A percentile compares a stretch with the other conserved stretches of the same genome.
phyloP scores from a whole-genome alignment of 1,284 basidiomycete genomes.

The Ustilago curta region DNA sequence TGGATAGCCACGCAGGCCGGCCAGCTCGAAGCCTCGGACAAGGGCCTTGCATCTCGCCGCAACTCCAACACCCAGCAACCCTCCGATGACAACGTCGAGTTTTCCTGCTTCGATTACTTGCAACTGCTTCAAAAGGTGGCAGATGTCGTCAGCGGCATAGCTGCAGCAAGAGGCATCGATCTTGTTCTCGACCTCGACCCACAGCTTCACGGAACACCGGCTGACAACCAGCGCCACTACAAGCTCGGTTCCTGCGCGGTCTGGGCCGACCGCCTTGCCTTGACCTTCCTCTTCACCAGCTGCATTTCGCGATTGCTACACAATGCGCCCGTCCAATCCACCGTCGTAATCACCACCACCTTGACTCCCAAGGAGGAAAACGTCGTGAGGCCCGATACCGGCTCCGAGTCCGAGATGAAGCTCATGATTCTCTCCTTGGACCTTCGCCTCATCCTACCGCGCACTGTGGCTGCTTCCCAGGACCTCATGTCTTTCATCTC shows the following conservation, averaged over 20 bases:
- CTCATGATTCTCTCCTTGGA: conserved; percentile 38
- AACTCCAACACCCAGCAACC: conserved; percentile 18
- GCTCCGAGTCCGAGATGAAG: conserved; percentile 19
- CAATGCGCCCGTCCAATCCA: conserved; percentile 25
- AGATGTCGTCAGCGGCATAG: conserved; percentile 54
- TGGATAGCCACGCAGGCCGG: conserved; percentile 43
- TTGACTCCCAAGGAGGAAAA: conserved; percentile 29
- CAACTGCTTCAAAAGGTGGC: conserved; percentile 51
- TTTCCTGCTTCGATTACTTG: conserved; percentile 43
- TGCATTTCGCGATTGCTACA: conserved; percentile 38
- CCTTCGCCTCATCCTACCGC: conserved; percentile 30
- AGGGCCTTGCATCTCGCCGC: conserved; percentile 7
- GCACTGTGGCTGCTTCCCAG: conserved; percentile 2
- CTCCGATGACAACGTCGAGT: conserved; percentile 18
- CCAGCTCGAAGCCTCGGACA: conserved; percentile 11
- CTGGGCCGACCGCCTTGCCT: conserved; percentile 32
- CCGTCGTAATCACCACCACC: conserved; percentile 22
- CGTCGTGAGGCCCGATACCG: conserved; percentile 1
- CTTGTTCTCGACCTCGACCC: conserved; percentile 46
- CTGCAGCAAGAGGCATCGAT: conserved; percentile 51
- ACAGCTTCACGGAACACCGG: conserved; percentile 19
- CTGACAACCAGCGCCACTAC: conserved; percentile 24
- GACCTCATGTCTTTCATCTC: conserved; percentile 27
- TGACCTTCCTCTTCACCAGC: conserved; percentile 44
- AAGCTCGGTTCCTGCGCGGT: conserved; percentile 38